phyloP scores from a whole-genome alignment of 2,329 filamentous ascomycete genomes.

The Karstenula rhodostoma region DNA sequence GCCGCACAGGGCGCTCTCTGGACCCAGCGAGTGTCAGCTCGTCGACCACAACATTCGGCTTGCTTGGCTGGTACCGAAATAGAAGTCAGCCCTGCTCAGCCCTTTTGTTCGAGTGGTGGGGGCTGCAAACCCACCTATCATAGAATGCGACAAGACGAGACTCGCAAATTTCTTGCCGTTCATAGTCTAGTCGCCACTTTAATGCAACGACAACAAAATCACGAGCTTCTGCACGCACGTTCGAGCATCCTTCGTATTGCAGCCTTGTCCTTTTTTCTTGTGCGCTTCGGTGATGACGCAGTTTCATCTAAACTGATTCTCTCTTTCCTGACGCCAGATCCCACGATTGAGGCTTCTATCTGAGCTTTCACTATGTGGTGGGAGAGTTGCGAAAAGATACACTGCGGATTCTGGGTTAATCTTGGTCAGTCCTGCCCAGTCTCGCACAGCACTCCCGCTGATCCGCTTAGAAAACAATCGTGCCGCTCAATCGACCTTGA shows the following conservation, averaged over 20 bases:
- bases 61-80: neutral
- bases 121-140: constrained; percentile 5
- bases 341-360: neutral
- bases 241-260: neutral
- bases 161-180: constrained; percentile 2
- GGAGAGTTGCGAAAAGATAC: constrained; percentile 16
- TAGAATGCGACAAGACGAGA: neutral
- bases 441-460: neutral
- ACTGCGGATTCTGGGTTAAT: constrained; percentile 25
- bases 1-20: neutral
- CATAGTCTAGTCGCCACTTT: neutral
- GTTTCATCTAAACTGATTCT: neutral
- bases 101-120: constrained; percentile 4
- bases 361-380: constrained; percentile 19
- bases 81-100: constrained; percentile 5
- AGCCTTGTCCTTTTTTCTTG: neutral
- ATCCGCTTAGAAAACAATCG: constrained; percentile 11
- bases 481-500: constrained; percentile 14
- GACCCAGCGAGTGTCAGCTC: neutral
- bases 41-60: neutral
- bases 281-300: constrained; percentile 1
- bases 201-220: neutral
- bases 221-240: constrained; percentile 1
- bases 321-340: constrained; percentile 1
- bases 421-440: constrained; percentile 13